These are phyloP conservation scores for Xerocomus minutiporus DNA, from an alignment of 1,284 basidiomycete genomes.

Conservation along the genomic window DNA sequence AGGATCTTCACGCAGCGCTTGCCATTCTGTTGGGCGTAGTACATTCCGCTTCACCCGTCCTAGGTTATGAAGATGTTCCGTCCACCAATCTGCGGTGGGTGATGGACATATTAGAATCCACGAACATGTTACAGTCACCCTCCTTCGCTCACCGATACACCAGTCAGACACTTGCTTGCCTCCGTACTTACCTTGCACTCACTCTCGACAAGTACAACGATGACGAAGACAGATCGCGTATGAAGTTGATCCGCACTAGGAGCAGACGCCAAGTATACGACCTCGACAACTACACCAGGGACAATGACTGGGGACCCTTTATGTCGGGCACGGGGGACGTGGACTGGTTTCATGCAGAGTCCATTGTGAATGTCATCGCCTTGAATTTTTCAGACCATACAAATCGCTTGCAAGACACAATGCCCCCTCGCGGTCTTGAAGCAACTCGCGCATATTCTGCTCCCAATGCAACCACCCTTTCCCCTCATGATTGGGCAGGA, in stretches of 20 bases:
- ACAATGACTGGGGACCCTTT: conserved; percentile 58
- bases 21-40: conserved; percentile 42
- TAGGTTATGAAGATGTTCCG: conserved; percentile 18
- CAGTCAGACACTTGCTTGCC: conserved; percentile 28
- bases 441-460: conserved; percentile 50
- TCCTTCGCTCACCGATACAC: background rate
- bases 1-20: conserved; percentile 38
- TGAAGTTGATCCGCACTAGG: conserved; percentile 37
- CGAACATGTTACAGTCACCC: conserved; percentile 32
- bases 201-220: conserved; percentile 32
- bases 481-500: conserved; percentile 28
- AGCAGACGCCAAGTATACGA: conserved; percentile 41
- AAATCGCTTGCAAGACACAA: conserved; percentile 24
- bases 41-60: conserved; percentile 38
- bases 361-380: conserved; percentile 52
- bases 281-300: conserved; percentile 48
- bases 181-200: conserved; percentile 43
- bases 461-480: conserved; percentile 29
- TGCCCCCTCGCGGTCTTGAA: conserved; percentile 48
- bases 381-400: conserved; percentile 52
- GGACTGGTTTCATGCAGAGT: conserved; percentile 54
- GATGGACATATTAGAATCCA: conserved; percentile 33
- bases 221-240: conserved; percentile 24
- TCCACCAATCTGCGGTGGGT: conserved; percentile 44
- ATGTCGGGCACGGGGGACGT: conserved; percentile 34